phyloP scores from a whole-genome alignment of 805 yeast genomes.

The Blastobotrys chiropterorum region DNA sequence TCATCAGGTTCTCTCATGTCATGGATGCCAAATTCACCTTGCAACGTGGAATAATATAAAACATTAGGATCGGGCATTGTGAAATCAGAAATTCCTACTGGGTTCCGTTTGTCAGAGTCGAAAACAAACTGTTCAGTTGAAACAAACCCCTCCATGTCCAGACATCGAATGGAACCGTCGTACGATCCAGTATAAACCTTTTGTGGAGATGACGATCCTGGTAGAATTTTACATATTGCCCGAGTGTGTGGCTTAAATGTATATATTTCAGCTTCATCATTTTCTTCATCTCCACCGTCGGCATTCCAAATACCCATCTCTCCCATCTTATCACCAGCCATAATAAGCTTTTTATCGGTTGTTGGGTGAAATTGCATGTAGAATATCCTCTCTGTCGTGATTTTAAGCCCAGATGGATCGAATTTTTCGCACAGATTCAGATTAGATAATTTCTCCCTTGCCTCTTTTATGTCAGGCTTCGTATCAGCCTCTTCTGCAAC shows the following conservation, averaged over 20 bases:
- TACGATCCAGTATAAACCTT: slow-evolving; percentile 68
- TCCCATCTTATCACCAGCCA: slow-evolving; percentile 91
- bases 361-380: slow-evolving; percentile 75
- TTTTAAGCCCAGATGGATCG: slow-evolving; percentile 64
- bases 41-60: slow-evolving; percentile 67
- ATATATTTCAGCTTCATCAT: slow-evolving; percentile 42
- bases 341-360: slow-evolving; percentile 48
- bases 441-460: slow-evolving; percentile 49
- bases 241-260: slow-evolving; percentile 71
- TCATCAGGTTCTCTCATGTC: slow-evolving; percentile 54
- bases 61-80: slow-evolving; percentile 51
- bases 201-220: slow-evolving; percentile 44
- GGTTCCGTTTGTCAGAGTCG: slow-evolving; percentile 38
- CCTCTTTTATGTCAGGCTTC: slow-evolving; percentile 21
- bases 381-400: slow-evolving; percentile 63
- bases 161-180: slow-evolving; percentile 76
- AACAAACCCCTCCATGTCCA: slow-evolving; percentile 58
- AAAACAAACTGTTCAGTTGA: slow-evolving; percentile 57
- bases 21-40: slow-evolving; percentile 71
- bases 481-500: slow-evolving; percentile 14
- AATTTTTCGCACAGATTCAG: slow-evolving; percentile 48
- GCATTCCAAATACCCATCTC: slow-evolving; percentile 85
- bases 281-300: slow-evolving; percentile 29
- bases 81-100: slow-evolving; percentile 71
- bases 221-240: slow-evolving; percentile 57